Evolutionary conservation across 2,329 filamentous ascomycete species (phyloP).

Genomic region (Aspergillus oerlinghausenensis): DNA sequence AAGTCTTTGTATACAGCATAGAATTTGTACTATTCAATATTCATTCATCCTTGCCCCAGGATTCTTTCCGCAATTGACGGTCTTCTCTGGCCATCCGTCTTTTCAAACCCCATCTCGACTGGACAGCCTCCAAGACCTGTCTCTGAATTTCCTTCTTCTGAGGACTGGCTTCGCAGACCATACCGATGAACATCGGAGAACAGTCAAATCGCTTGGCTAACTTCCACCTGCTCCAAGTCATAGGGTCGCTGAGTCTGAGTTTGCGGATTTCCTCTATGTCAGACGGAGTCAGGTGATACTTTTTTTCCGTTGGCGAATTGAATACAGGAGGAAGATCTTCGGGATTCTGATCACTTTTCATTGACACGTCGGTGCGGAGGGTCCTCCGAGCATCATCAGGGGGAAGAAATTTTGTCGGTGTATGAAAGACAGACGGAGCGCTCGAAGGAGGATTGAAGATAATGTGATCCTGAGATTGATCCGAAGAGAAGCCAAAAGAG

Average conservation of each 20-base stretch:
- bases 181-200: conserved; percentile 57
- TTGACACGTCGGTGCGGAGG: conserved; percentile 38
- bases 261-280: conserved; percentile 57
- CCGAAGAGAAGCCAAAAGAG: conserved; percentile 41
- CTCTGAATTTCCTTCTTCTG: conserved; percentile 46
- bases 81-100: conserved; percentile 59
- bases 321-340: conserved; percentile 46
- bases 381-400: conserved; percentile 51
- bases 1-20: not conserved
- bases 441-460: conserved; percentile 64
- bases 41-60: conserved; percentile 58
- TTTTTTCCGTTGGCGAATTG: conserved; percentile 51
- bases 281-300: conserved; percentile 55
- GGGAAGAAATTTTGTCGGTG: conserved; percentile 61
- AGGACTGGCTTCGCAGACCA: conserved; percentile 52
- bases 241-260: conserved; percentile 52
- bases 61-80: conserved; percentile 53
- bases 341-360: conserved; percentile 13
- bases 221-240: conserved; percentile 55
- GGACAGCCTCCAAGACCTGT: conserved; percentile 49
- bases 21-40: not conserved
- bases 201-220: conserved; percentile 61
- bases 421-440: conserved; percentile 60
- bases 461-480: conserved; percentile 48
- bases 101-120: conserved; percentile 57